Base-by-base conservation (phyloP, 2,329 filamentous ascomycete species). In the Claviceps pazoutovae region DNA sequence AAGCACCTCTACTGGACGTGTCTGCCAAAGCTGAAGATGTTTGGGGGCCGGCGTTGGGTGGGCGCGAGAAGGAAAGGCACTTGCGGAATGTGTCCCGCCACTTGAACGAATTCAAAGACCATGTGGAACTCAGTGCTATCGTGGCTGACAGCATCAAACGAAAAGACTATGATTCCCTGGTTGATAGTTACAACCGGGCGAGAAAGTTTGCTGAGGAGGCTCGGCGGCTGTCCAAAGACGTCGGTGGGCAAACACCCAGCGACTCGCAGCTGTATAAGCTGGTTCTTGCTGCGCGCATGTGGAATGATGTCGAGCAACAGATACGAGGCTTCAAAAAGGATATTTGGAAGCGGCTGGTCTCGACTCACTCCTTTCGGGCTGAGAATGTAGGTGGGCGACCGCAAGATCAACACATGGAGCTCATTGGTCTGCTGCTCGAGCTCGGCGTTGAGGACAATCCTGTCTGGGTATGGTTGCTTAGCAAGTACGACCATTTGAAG, bases 11-110 rank as follows among this genome's bases (percentile, higher is more conserved):
- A 51, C 75, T 93, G 9, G 93, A 97, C 60, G 88, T 94, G 11
- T 88, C 88, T 1, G 86, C 89, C 55, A 96, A 96, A 67, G 93
- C 91, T 0, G 89, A 97, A 66, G 93, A 98, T 61, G 86, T 98
- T 8, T 98, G 94, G 90, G 93, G 93, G 0, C 93, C 93, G 2
- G 91, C 93, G 1, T 69, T 98, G 39, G 88, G 89, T 48, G 93
- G 93, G 3, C 82, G 88, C 30, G 90, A 97, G 60, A 89, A 91
- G 62, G 93, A 97, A 62, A 86, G 90, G 62, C 84, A 84, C 55
- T 74, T 98, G 51, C 94, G 90, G 65, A 76, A 80, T 0, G 80
- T 96, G 8, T 75, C 89, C 21, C 76, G 78, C 8, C 82, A 84
- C 14, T 75, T 98, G 47, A 85, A 93, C 55, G 82, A 82, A 55